Evolutionary conservation across 225 moss, liverwort and hornwort genomes (phyloP).

Genomic region (Marchantia paleacea): DNA sequence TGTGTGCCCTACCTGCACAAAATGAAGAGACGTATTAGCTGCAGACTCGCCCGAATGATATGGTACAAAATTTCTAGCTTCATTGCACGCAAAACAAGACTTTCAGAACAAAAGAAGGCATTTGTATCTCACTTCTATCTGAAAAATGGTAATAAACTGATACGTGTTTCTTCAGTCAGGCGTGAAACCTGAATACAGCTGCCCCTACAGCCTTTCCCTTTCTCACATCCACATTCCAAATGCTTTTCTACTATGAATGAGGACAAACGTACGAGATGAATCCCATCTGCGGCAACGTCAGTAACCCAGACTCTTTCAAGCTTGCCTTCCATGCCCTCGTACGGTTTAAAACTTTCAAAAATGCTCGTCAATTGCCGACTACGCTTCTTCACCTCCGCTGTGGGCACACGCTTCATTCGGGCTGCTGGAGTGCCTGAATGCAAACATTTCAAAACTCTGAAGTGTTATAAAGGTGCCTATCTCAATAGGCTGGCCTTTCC

Average conservation of each 20-base stretch:
- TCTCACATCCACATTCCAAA: no score
- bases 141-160: no score
- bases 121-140: no score
- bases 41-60: no score
- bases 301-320: constrained; percentile 82
- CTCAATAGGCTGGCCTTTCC: not conserved
- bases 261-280: constrained; percentile 56
- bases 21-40: not conserved
- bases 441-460: not conserved
- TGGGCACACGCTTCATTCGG: constrained; percentile 87
- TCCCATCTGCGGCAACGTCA: constrained; percentile 73
- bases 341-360: constrained; percentile 78
- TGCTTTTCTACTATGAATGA: not conserved
- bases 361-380: constrained; percentile 75
- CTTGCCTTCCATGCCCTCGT: constrained; percentile 67
- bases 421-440: constrained; percentile 88
- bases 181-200: no score
- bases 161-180: no score
- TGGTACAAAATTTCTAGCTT: no score
- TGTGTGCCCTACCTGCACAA: constrained; percentile 77
- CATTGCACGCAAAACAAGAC: no score
- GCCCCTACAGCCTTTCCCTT: no score
- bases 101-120: no score
- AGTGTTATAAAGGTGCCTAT: not conserved
- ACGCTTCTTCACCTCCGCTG: constrained; percentile 81